phyloP scores from a whole-genome alignment of 1,284 basidiomycete species.

The Trametes hirsuta region DNA sequence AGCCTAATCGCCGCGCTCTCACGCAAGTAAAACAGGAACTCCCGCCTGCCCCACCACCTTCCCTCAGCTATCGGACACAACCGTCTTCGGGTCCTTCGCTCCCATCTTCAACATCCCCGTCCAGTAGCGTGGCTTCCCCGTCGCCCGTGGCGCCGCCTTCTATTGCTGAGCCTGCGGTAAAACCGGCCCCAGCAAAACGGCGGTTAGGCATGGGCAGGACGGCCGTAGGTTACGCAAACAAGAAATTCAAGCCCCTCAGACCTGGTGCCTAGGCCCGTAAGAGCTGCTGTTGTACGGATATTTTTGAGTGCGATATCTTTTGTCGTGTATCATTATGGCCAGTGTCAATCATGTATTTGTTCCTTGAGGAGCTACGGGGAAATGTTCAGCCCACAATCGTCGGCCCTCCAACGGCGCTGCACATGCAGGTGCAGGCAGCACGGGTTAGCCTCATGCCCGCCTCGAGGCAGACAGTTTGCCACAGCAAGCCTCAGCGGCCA shows the following conservation, averaged over 20 bases:
- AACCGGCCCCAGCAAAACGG: slow-evolving; percentile 46
- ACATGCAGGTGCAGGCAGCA: slow-evolving; percentile 1
- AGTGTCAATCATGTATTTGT: neutral
- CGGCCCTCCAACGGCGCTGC: neutral
- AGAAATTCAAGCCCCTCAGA: slow-evolving; percentile 59
- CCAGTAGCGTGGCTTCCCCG: neutral
- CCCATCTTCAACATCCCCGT: neutral
- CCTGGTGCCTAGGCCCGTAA: slow-evolving; percentile 4
- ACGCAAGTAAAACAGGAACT: too few relatives aligned
- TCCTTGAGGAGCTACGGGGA: too few relatives aligned
- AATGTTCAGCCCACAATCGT: neutral
- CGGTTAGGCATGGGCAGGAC: slow-evolving; percentile 62
- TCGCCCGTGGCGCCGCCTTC: neutral
- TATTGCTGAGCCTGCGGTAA: slow-evolving; percentile 1
- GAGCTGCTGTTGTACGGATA: too few relatives aligned
- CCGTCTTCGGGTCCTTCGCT: neutral
- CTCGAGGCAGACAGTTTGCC: slow-evolving; percentile 18
- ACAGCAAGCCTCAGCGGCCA: slow-evolving; percentile 6
- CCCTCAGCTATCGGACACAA: slow-evolving; percentile 1
- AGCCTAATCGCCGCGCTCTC: too few relatives aligned
- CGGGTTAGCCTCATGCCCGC: slow-evolving; percentile 23
- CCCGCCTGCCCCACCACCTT: neutral
- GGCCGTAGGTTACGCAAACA: slow-evolving; percentile 58
- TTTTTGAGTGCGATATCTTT: neutral
- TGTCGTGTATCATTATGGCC: neutral